Base-by-base conservation (phyloP, 768 basidiomycete genomes). In the Kwoniella sp. region DNA sequence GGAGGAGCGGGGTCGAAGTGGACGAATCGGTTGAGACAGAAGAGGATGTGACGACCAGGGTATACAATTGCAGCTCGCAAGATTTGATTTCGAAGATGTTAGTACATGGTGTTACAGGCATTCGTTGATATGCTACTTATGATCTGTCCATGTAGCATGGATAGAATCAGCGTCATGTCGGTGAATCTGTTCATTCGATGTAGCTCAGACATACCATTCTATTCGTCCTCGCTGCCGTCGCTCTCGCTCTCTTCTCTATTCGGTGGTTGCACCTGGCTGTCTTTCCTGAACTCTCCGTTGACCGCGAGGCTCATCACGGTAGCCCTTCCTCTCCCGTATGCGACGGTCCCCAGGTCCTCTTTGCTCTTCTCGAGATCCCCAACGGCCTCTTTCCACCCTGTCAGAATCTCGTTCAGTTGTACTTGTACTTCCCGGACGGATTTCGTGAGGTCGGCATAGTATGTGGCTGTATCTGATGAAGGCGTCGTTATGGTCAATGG, bases 351-450 rank as follows among this genome's bases (percentile, higher is more conserved):
- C 4, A 65, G 26, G 66, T 72, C 68, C 60, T 76, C 75, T 57
- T 73, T 74, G 20, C 13, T 59, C 54, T 74, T 77, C 52, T 74
- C 72, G 7, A 26, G 12, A 52, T 77, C 71, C 13, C 73, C 75
- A 20, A 76, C 63, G 3, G 64, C 70, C 45, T 79, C 75, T 58
- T 79, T 74, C 74, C 74, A 78, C 3, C 48, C 28, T 5, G 74
- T 78, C 38, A 78, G 37, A 23, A 12, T 47, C 11, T 62, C 74
- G 31, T 75, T 78, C 37, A 78, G 60, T 2, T 63, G 41, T 22
- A 37, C n/a, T 55, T 74, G 75, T 0, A 61, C 64, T 15, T 55
- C 20, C 2, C 58, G 67, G 11, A 77, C 30, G 1, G 69, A 48
- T 2, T 38, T 17, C 4, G 69, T 65, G 2, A 67, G 52, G 26